A percentile compares a stretch with the other conserved stretches of the same genome.
Conservation (phyloP, 1,284 basidiomycete genomes). For the Meira miltonrushii region DNA sequence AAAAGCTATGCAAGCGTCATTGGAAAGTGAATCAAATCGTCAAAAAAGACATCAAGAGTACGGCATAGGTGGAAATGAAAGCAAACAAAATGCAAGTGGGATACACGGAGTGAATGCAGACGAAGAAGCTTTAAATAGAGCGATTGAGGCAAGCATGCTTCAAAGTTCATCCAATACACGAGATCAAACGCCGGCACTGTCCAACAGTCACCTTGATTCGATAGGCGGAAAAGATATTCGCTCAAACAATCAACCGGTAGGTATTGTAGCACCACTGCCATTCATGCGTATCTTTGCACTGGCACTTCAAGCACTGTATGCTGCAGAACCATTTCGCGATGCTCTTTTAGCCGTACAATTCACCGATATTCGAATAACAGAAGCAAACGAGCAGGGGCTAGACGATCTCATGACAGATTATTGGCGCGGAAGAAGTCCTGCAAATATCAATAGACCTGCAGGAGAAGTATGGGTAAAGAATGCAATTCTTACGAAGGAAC, state of each 20-base stretch:
- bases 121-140: constrained; percentile 4
- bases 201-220: not conserved
- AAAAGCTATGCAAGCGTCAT: constrained; percentile 6
- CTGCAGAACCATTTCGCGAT: constrained; percentile 1
- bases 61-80: not conserved
- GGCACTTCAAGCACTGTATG: constrained; percentile 7
- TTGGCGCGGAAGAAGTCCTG: constrained; percentile 2
- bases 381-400: not conserved
- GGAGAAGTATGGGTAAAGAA: not conserved
- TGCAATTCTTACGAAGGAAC: not conserved
- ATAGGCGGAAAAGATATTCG: not conserved
- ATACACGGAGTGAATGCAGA: not conserved
- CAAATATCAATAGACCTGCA: not conserved
- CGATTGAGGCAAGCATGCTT: constrained; percentile 8
- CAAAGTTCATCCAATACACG: not conserved
- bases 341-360: not conserved
- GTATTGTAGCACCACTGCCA: not conserved
- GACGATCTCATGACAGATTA: not conserved
- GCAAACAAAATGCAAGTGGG: not conserved
- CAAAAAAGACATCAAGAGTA: constrained; percentile 8
- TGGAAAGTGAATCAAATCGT: constrained; percentile 5
- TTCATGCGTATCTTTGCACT: constrained; percentile 5
- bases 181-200: not conserved
- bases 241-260: not conserved
- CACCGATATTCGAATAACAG: not conserved